Base-by-base conservation (phyloP, 164 flowering plant species). In the Tinospora cordifolia region DNA sequence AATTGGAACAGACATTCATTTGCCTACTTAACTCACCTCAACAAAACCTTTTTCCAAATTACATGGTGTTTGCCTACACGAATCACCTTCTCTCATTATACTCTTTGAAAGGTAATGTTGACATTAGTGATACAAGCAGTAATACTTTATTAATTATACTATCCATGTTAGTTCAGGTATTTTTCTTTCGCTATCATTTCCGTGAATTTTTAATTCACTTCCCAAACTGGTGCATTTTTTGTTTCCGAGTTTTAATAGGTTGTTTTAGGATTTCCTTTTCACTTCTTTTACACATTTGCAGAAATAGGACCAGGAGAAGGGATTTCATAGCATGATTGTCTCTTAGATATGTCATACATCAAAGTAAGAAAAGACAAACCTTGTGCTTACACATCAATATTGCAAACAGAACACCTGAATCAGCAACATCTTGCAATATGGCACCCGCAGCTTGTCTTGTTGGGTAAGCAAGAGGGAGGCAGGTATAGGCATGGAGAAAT, bases 371-470 rank as follows among this genome's bases (percentile, higher is more conserved):
- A 67, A 59, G 51, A 71, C 69, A 63, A 75, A 91, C 99, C 97
- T 95, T 90, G 84, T 90, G 90, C 83, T 80, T 90, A 78, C 94
- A 90, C 99, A 95, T 95, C 71, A 95, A 81, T 75, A 95, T 87
- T 58, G 98, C 98, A 82, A 95, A 95, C 2, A 95, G 84, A 69
- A 92, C 94, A 34, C 99, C 98, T 36, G 99, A 95, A 77, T 88
- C 98, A 70, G 97, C 90, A 78, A 92, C 90, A 83, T 92, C 99
- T 80, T 92, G 99, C 86, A 95, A 83, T 79, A 95, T 81, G 54
- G 98, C 90, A 77, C 94, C 92, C n/a, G 99, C 94, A 75, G 96
- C 97, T 84, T 95, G 98, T 78, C 99, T 90, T 73, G 98, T 87
- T 25, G 90, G 86, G 72, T 80, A 80, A 63, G 78, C 76, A 72